A percentile compares a stretch with the other conserved stretches of the same genome.
Conservation (phyloP, 768 basidiomycete species). For the Kwoniella sp. region DNA sequence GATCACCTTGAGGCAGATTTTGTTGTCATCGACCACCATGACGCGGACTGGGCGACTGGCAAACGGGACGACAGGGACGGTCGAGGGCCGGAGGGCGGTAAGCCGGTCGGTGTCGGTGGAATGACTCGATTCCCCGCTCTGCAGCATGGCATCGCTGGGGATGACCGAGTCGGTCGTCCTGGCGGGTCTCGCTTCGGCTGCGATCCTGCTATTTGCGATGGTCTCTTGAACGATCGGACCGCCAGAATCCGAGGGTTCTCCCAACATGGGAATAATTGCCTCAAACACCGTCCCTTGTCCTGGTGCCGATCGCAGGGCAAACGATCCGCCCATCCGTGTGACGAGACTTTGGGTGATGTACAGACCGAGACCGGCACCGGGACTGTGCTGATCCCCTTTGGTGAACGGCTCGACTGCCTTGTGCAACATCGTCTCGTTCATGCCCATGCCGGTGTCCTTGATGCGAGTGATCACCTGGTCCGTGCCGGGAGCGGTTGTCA, state of each 20-base stretch:
- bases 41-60: conserved; percentile 6
- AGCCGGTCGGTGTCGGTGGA: too few species aligned
- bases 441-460: conserved; percentile 28
- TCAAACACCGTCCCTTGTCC: conserved; percentile 25
- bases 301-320: conserved; percentile 5
- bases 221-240: too few species aligned
- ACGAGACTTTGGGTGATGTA: conserved; percentile 32
- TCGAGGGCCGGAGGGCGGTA: too few species aligned
- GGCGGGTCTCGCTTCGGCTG: too few species aligned
- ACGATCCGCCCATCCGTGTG: conserved; percentile 28
- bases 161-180: too few species aligned
- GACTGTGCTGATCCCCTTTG: conserved; percentile 24
- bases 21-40: conserved; percentile 36
- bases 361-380: conserved; percentile 41
- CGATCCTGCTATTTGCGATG: too few species aligned
- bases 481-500: background rate
- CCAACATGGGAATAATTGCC: conserved; percentile 24
- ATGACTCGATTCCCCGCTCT: too few species aligned
- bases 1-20: conserved; percentile 30
- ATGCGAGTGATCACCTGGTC: conserved; percentile 13
- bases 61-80: too few species aligned
- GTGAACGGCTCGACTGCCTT: conserved; percentile 37
- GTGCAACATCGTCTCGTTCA: conserved; percentile 13
- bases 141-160: too few species aligned
- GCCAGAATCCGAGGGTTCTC: too few species aligned